Conservation (phyloP, 345 rosid species). For the Aquilaria sinensis region DNA sequence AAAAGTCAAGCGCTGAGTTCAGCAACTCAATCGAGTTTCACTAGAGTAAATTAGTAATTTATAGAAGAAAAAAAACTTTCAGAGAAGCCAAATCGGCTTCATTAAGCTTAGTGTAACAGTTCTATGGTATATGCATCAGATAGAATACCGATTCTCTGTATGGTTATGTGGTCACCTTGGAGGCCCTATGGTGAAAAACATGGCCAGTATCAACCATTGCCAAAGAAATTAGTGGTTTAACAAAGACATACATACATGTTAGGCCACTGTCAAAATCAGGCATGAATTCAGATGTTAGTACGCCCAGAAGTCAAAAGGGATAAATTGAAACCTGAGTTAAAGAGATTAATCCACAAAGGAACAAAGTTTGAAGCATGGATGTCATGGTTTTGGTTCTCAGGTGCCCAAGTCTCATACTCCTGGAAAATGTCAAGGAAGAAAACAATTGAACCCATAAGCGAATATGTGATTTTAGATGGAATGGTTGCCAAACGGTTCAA, state of each 20-base stretch:
- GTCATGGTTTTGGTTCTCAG: slow-evolving; percentile 54
- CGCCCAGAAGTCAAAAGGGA: slow-evolving; percentile 3
- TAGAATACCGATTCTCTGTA: no score
- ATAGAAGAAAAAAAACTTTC: neutral
- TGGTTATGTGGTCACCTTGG: no score
- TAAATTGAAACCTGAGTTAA: slow-evolving; percentile 53
- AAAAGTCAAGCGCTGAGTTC: neutral
- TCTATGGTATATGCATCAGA: no score
- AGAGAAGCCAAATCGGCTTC: neutral
- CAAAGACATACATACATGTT: no score
- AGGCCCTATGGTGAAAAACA: no score
- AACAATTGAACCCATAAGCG: neutral
- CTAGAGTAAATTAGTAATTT: no score
- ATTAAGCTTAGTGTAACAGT: no score
- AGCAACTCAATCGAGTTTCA: no score
- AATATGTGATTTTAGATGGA: neutral
- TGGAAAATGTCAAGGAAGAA: slow-evolving; percentile 10
- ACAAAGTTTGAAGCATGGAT: slow-evolving; percentile 74
- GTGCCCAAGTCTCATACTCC: slow-evolving; percentile 56
- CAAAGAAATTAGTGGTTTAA: no score
- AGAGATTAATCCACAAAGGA: slow-evolving; percentile 71
- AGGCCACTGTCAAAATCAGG: neutral
- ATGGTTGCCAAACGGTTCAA: neutral
- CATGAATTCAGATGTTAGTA: neutral
- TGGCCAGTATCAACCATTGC: no score